Conservation (phyloP, 176 grass and related monocot species). For the Luzula sylvatica region DNA sequence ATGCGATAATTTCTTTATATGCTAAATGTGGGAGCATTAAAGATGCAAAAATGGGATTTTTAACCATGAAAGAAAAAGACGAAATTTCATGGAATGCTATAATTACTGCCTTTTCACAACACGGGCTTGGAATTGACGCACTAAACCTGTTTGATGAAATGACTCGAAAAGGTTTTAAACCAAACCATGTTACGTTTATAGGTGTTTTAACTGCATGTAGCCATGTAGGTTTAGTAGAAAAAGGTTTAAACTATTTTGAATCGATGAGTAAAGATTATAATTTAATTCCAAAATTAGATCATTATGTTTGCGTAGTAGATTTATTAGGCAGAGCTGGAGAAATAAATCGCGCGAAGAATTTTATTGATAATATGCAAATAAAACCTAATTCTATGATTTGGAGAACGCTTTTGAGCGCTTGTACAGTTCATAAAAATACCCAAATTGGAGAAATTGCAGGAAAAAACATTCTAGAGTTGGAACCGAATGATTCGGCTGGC, state of each 20-base stretch:
- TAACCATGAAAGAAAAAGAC: constrained; percentile 33
- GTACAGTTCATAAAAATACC: constrained; percentile 67
- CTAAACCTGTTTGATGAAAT: constrained; percentile 41
- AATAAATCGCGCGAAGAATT: constrained; percentile 44
- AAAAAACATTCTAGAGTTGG: constrained; percentile 61
- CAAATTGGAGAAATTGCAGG: constrained; percentile 49
- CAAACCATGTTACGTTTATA: constrained; percentile 67
- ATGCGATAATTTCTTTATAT: constrained; percentile 64
- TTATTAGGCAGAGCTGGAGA: constrained; percentile 52
- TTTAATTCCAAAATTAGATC: constrained; percentile 48
- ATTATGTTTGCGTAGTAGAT: constrained; percentile 72
- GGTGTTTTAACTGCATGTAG: constrained; percentile 64
- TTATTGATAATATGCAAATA: constrained; percentile 51
- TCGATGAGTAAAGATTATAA: constrained; percentile 44
- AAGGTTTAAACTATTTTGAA: constrained; percentile 42
- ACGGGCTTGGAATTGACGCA: constrained; percentile 45
- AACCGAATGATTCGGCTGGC: constrained; percentile 68
- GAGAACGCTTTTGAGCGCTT: constrained; percentile 63
- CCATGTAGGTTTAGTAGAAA: constrained; percentile 44
- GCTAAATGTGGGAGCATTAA: constrained; percentile 56
- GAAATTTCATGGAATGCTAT: constrained; percentile 73
- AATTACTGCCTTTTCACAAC: constrained; percentile 69
- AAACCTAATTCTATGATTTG: constrained; percentile 63
- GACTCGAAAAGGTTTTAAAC: constrained; percentile 26
- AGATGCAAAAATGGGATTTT: constrained; percentile 49